Evolutionary conservation across 768 basidiomycete genomes (phyloP).

Genomic region (Candolleomyces aberdarensis): DNA sequence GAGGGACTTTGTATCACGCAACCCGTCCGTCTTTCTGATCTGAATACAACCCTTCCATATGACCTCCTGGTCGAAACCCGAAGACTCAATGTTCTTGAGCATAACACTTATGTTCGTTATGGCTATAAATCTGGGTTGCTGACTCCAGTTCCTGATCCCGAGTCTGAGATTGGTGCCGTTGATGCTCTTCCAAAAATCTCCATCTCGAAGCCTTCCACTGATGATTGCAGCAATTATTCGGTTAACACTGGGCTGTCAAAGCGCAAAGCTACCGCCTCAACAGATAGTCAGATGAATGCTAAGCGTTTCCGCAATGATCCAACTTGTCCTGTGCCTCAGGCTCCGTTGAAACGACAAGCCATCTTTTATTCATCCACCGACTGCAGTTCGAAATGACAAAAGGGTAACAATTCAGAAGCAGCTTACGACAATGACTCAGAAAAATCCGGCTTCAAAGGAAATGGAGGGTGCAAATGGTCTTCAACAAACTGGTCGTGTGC

Average conservation of each 20-base stretch:
- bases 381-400: no score
- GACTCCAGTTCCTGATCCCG: neutral
- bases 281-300: no score
- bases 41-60: neutral
- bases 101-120: neutral
- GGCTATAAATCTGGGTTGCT: neutral
- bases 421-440: neutral
- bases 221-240: no score
- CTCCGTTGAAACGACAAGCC: no score
- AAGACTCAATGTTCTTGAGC: neutral
- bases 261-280: no score
- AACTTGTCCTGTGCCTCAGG: no score
- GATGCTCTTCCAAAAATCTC: neutral
- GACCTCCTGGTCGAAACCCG: neutral
- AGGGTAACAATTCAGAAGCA: no score
- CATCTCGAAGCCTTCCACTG: no score
- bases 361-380: no score
- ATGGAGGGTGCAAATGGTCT: neutral
- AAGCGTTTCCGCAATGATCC: no score
- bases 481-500: neutral
- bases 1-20: constrained; percentile 12
- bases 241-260: no score
- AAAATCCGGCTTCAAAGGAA: neutral
- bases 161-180: neutral
- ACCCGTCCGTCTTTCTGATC: neutral